These are phyloP conservation scores for Acer negundo DNA, from an alignment of 345 rosid species.

Conservation along the genomic window DNA sequence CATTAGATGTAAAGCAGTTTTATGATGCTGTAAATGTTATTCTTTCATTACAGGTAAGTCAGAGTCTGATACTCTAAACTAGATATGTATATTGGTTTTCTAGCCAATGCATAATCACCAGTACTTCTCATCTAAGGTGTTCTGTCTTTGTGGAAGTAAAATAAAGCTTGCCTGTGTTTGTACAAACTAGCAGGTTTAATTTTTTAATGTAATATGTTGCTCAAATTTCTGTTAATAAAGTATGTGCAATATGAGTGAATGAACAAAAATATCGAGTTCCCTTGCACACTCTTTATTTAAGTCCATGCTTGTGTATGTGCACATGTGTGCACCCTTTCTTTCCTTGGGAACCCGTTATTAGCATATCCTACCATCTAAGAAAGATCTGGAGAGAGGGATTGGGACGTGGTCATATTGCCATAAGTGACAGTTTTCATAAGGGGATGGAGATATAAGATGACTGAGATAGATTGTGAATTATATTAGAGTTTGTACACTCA, in stretches of 20 bases:
- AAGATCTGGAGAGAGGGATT: not conserved
- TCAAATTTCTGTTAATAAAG: not conserved
- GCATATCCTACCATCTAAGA: not conserved
- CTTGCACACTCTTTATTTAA: not conserved
- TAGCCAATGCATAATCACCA: not conserved
- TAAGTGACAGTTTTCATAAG: not conserved
- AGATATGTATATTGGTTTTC: constrained; percentile 1
- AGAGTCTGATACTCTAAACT: constrained; percentile 15
- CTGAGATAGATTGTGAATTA: not conserved
- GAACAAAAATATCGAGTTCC: not conserved
- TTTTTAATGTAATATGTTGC: not conserved
- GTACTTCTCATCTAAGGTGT: not conserved
- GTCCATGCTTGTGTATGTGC: not conserved
- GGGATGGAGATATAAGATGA: not conserved
- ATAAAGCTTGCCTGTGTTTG: not conserved
- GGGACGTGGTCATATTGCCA: not conserved
- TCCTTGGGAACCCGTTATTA: not conserved
- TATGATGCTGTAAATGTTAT: constrained; percentile 89
- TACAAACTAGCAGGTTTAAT: not conserved
- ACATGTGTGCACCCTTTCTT: not conserved
- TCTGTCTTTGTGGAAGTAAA: not conserved
- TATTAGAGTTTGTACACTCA: not conserved
- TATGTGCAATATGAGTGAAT: not conserved
- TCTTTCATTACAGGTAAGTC: constrained; percentile 81
- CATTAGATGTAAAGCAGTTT: constrained; percentile 54